These are phyloP conservation scores for Fusarium ambrosium DNA, from an alignment of 2,329 filamentous ascomycete genomes.

Conservation along the genomic window DNA sequence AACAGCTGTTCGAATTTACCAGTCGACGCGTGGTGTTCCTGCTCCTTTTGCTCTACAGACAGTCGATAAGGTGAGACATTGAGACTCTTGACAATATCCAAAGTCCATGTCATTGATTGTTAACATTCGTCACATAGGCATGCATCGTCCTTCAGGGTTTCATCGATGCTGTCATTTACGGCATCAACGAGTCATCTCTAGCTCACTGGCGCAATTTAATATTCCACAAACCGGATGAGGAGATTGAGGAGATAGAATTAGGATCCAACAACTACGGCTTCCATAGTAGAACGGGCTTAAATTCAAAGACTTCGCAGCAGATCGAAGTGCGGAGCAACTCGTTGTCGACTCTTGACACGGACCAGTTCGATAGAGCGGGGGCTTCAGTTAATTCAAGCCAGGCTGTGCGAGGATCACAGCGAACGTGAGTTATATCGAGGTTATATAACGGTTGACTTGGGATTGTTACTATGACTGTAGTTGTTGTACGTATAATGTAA, in stretches of 20 bases:
- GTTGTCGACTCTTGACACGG: not conserved
- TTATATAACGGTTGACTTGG: not conserved
- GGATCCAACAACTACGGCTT: not conserved
- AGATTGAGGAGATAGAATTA: not conserved
- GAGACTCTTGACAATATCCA: not conserved
- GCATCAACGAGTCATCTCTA: slow-evolving; percentile 9
- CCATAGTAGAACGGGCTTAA: not conserved
- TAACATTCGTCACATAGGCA: slow-evolving; percentile 3
- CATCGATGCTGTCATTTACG: slow-evolving; percentile 19
- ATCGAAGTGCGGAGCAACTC: not conserved
- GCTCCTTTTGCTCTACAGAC: slow-evolving; percentile 16
- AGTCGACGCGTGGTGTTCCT: slow-evolving; percentile 4
- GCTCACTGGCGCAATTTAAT: slow-evolving; percentile 8
- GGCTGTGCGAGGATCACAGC: not conserved
- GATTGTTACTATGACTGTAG: not conserved
- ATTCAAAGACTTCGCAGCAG: not conserved
- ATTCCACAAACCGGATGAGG: not conserved
- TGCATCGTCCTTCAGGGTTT: slow-evolving; percentile 18
- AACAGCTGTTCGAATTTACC: slow-evolving; percentile 16
- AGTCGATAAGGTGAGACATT: slow-evolving; percentile 12
- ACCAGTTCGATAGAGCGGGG: not conserved
- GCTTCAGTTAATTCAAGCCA: not conserved
- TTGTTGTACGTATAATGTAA: not conserved
- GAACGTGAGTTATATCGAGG: not conserved
- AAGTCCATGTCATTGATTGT: not conserved